Evolutionary conservation across 495 filamentous ascomycete genomes (phyloP), one percentile per base, ranked within the genome.

Genomic region (Massariosphaeria phaeospora): DNA sequence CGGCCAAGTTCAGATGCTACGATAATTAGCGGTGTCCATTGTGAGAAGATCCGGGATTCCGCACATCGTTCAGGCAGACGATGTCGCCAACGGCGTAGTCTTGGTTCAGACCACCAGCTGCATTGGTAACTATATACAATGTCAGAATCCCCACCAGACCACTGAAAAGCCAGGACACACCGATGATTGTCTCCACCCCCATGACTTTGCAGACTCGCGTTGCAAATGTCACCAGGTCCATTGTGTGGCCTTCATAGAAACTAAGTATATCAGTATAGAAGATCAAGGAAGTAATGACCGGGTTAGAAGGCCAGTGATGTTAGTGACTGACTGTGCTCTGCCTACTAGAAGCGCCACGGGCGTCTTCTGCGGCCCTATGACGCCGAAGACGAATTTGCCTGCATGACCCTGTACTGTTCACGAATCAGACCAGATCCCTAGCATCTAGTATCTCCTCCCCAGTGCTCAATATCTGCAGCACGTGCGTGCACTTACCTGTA

Each of bases 181-280:
- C 75, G 48, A 88, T 74, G 47, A 87, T 72, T 1, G 76, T 82
- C 47, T 82, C 70, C 35, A 88, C 74, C 5, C 84, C 85, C 13
- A 90, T 68, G 3, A 80, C 66, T 59, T 81, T 84, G 70, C 89
- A 81, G 11, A 88, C 80, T 21, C 86, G 78, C 20, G 84, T 77
- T 15, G 84, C 83, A 60, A 87, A 85, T 30, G 84, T 85, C 17
- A 86, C 75, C 40, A 73, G 70, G 38, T 84, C 74, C 65, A 89
- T 82, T 1, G 79, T 77, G 67, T 88, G 78, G 10, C 86, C 86
- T 70, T 90, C 86, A 66, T 86, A 90, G 67, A 83, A 89, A 68
- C 85, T 89, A 55, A 5, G 2, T 1, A 21, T 34, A 52, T 50
- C 17, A 55, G 55, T 57, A 48, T 40, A 12, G 29, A 7, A 23